Base-by-base conservation (phyloP, 1,284 basidiomycete species). In the Nidula niveotomentosa region DNA sequence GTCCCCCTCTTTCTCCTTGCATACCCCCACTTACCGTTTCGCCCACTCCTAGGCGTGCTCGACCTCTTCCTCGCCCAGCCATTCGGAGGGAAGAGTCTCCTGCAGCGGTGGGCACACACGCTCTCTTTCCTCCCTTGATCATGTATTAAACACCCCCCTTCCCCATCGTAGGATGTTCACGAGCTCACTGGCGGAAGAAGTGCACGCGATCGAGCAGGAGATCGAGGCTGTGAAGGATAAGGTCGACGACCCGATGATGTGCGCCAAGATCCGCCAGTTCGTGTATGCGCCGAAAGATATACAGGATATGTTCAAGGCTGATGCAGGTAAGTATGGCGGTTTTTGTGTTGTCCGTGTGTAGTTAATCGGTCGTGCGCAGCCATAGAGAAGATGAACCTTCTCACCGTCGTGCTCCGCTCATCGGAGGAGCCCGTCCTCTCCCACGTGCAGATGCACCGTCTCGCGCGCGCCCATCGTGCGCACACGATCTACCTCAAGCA, bases 11-110 rank as follows among this genome's bases (percentile, higher is more conserved):
- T 33, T 39, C 37, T 30, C 10, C 18, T 37, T 36, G n/a, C 17
- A 15, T 37, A 36, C 23, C 23, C 47, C 45, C n/a, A 36, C 6
- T 52, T 13, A 41, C 43, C 57, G 8, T 57, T 53, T 34, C n/a
- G 9, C 13, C 57, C 72, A 43, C 52, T 15, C 51, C 8, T 48
- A 80, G 87, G 76, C 54, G 81, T 98, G 2, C 79, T 99, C 53
- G 97, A 99, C 65, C 82, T 99, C 39, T 99, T 99, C 77, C 81
- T 98, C n/a, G 97, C 96, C 1, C 90, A 96, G 65, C 97, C 97
- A 0, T 99, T 99, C 68, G 96, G 96, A 7, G 93, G 94, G 5
- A 86, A 86, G 59, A 96, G 93, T 69, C 78, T 99, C 33, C 76
- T 97, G 12, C 96, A 98, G 69, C 78, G 93, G 92, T 90, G 59